Conservation (phyloP, 176 grass and related monocot species). For the sorghum (Sorghum bicolor) region Sorghum_bicolor_NCBIv3 NC_012870.2:8839501-8840000, state of each 20-base stretch:
- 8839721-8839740: conserved; percentile 52
- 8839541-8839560: conserved; percentile 63
- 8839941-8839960: conserved; percentile 63
- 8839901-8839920: conserved; percentile 73
- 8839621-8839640: conserved; percentile 53
- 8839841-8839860: conserved; percentile 62
- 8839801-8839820: conserved; percentile 30
- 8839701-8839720: conserved; percentile 59
- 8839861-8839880: conserved; percentile 52
- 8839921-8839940: conserved; percentile 54
- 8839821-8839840: conserved; percentile 45
- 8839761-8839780: conserved; percentile 43
- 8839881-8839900: conserved; percentile 65
- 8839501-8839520: conserved; percentile 53
- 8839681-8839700: conserved; percentile 47
- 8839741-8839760: conserved; percentile 42
- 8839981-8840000: conserved; percentile 48
- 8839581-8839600: conserved; percentile 56
- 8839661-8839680: conserved; percentile 55
- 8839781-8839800: conserved; percentile 31
- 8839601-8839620: conserved; percentile 70
- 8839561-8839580: conserved; percentile 64
- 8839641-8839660: conserved; percentile 56
- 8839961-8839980: conserved; percentile 66
- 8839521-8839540: conserved; percentile 44